Evolutionary conservation across 805 yeast species (phyloP), one percentile per base, ranked within the genome.

Genomic region (Ascoidea tarda): DNA sequence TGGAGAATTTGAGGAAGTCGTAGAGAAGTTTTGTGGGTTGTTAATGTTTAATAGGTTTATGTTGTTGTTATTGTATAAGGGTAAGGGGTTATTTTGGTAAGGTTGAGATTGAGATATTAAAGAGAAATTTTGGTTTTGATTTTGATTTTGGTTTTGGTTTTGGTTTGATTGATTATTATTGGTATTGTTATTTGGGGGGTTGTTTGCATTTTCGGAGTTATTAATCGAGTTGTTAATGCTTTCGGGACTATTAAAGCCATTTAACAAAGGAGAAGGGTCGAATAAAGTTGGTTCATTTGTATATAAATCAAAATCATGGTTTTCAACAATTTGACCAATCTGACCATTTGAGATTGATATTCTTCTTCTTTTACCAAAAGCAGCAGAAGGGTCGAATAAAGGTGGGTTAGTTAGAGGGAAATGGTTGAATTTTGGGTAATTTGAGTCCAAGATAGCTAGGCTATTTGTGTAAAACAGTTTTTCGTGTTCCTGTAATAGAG

Each of bases 301-400:
- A 51, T 65, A 65, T 55, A 70, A 75, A 58, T 72, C 75, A 58
- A 65, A 70, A 48, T 28, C 32, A 46, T 51, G 56, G 38, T 56
- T 55, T 50, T 70, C 74, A 5, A 78, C 74, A 44, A 85, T 76
- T 61, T 85, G 95, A 49, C 89, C 86, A 58, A 85, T 85, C 62
- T 85, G 95, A 60, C 95, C 95, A 66, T 85, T 85, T 8, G 91
- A 83, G 51, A 85, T 85, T 48, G 93, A 84, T 2, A 85, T 81
- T 62, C 95, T 74, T 63, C 93, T 71, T 62, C 83, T 70, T 49
- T 75, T 61, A 5, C 61, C 69, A 10, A 46, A 65, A 58, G 65
- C 61, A 67, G 69, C 68, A 32, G 72, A 66, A 5, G 72, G 66
- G 55, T 73, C 78, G 55, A 72, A 68, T 33, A 73, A 59, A 14